Evolutionary conservation across 2,329 filamentous ascomycete genomes (phyloP).

Genomic region (Penicillium decumbens): DNA sequence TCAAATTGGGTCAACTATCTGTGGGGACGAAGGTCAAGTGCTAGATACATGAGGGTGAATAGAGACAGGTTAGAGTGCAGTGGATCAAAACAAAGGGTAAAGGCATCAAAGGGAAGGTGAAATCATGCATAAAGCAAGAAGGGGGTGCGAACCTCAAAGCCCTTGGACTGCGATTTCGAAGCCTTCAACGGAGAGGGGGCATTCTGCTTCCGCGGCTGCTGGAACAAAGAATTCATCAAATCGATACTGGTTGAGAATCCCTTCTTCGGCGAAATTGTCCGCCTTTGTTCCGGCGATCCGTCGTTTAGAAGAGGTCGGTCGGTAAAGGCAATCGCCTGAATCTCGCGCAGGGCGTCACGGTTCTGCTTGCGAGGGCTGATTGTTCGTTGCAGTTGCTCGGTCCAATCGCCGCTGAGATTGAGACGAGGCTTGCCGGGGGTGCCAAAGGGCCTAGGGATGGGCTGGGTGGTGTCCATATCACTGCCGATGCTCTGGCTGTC

Average conservation of each 20-base stretch:
- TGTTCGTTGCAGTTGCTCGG: constrained; percentile 86
- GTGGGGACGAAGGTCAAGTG: constrained; percentile 7
- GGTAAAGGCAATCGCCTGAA: constrained; percentile 56
- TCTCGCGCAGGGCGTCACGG: constrained; percentile 65
- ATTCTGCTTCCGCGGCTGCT: constrained; percentile 54
- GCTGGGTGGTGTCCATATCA: constrained; percentile 48
- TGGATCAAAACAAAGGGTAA: constrained; percentile 24
- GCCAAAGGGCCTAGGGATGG: constrained; percentile 30
- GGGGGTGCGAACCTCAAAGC: constrained; percentile 79
- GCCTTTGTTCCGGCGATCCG: constrained; percentile 29
- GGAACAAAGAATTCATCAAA: constrained; percentile 91
- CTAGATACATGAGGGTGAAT: constrained; percentile 20
- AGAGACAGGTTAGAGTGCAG: constrained; percentile 3
- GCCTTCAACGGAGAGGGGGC: constrained; percentile 48
- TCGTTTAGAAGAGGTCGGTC: constrained; percentile 39
- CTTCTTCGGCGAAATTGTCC: constrained; percentile 41
- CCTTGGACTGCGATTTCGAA: constrained; percentile 55
- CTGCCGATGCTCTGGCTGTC: constrained; percentile 45
- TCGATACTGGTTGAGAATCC: constrained; percentile 87
- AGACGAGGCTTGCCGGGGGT: constrained; percentile 54
- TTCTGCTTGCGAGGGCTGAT: constrained; percentile 92
- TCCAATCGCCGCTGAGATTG: constrained; percentile 75
- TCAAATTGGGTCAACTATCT: constrained; percentile 37
- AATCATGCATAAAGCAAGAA: constrained; percentile 29
- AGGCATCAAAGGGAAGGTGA: constrained; percentile 40